phyloP scores from a whole-genome alignment of 2,329 filamentous ascomycete species.

The Monosporascus sp. region DNA sequence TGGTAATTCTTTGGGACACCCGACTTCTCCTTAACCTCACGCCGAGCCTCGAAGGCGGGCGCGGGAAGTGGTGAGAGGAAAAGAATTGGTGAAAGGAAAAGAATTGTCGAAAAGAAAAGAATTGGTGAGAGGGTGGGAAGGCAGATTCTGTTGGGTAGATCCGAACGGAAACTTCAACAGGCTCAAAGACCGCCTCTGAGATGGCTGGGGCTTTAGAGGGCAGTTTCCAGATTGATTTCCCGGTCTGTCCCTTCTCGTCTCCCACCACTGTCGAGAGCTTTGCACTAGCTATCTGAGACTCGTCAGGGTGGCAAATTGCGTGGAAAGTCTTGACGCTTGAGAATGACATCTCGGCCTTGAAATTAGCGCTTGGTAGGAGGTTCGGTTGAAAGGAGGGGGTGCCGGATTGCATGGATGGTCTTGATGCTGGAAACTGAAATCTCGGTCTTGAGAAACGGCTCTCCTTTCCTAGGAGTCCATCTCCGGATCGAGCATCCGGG shows the following conservation, averaged over 20 bases:
- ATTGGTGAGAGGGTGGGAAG: too few relatives aligned
- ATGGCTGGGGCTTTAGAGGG: constrained; percentile 94
- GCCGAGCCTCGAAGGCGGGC: too few relatives aligned
- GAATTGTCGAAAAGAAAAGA: too few relatives aligned
- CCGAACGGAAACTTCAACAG: constrained; percentile 53
- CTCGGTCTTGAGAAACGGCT: constrained; percentile 34
- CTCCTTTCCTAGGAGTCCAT: constrained; percentile 3
- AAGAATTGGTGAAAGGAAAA: too few relatives aligned
- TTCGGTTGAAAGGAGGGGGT: constrained; percentile 5
- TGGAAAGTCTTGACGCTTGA: too few relatives aligned
- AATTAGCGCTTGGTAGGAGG: too few relatives aligned
- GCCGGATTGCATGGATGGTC: constrained; percentile 33
- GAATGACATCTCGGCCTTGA: too few relatives aligned
- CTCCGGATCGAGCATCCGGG: constrained; percentile 4
- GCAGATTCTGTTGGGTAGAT: too few relatives aligned
- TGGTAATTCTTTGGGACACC: neutral
- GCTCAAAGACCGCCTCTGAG: constrained; percentile 79
- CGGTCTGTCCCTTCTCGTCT: constrained; percentile 65
- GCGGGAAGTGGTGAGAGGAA: too few relatives aligned
- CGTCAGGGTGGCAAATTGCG: constrained; percentile 42
- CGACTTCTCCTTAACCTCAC: neutral
- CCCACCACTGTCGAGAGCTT: constrained; percentile 71
- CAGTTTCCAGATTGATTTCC: constrained; percentile 78
- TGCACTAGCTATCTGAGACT: constrained; percentile 72
- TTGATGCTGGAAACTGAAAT: constrained; percentile 41